Evolutionary conservation across 2,329 filamentous ascomycete genomes (phyloP), one percentile per base, ranked within the genome.

Genomic region (Neofusicoccum parvum): DNA sequence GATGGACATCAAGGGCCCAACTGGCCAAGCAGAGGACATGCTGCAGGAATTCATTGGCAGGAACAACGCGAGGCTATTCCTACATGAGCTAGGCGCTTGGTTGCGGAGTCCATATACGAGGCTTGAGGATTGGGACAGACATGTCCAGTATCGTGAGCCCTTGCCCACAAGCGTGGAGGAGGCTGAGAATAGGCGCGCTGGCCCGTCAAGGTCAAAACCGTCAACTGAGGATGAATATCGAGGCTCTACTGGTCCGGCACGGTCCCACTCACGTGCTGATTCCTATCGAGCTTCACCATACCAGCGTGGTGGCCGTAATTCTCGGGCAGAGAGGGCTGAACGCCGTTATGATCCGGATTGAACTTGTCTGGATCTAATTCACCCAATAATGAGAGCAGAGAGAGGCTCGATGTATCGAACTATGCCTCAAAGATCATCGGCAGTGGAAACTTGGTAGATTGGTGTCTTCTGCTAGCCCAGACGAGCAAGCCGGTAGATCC

Each of bases 21-120:
- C 85, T 45, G 93, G 92, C 0, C 87, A 91, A 71, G 92, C 92
- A 0, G 92, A 95, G 74, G 88, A 92, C 48, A 85, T 97, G 78
- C 76, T 97, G 43, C 81, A 86, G 23, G 92, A 95, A 56, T 95
- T 93, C 69, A 73, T 97, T 3, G 93, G 93, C 0, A 82, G 88
- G 64, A 86, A 90, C 17, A 87, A 93, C 75, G 87, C 92, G 1
- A 82, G 83, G 17, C 76, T 96, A 45, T 92, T 98, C 69, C 78
- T 97, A 66, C 94, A 98, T 78, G 94, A 98, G 79, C 77, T 97
- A 67, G 86, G 89, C 67, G 86, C 88, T 11, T 98, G 92, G 88
- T 78, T 98, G 70, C 84, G 92, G 65, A 97, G 93, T 75, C 93
- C 94, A 0, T 94, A 87, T 72, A 82, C 77, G 2, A 87, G 85